phyloP scores from a whole-genome alignment of 2,329 filamentous ascomycete genomes.

The Xylariaceae sp. region DNA sequence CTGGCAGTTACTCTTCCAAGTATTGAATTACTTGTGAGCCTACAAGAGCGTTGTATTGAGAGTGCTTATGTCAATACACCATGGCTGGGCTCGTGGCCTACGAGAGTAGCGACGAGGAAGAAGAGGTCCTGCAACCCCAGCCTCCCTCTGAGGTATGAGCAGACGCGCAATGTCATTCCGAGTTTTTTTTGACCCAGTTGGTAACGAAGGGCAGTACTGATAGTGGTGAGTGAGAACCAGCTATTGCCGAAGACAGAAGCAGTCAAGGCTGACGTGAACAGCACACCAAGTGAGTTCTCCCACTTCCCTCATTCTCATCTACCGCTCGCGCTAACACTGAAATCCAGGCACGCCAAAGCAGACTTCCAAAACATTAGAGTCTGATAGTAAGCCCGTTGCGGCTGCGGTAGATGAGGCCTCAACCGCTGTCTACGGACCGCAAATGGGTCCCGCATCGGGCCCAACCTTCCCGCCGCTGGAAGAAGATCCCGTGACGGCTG shows the following conservation, averaged over 20 bases:
- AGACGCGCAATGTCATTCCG: slow-evolving; percentile 16
- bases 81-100: slow-evolving; percentile 31
- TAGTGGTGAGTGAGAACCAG: slow-evolving; percentile 32
- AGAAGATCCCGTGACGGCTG: slow-evolving; percentile 27
- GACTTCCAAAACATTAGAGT: slow-evolving; percentile 1
- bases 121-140: slow-evolving; percentile 24
- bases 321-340: slow-evolving; percentile 5
- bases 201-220: slow-evolving; percentile 31
- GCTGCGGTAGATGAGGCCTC: slow-evolving; percentile 16
- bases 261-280: slow-evolving; percentile 15
- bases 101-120: slow-evolving; percentile 33
- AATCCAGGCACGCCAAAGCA: slow-evolving; percentile 14
- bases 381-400: neutral
- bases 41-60: neutral
- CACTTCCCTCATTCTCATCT: neutral
- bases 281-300: slow-evolving; percentile 23
- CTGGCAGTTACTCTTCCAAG: no score
- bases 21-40: no score
- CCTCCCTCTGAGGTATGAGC: slow-evolving; percentile 29
- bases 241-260: slow-evolving; percentile 25
- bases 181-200: slow-evolving; percentile 5
- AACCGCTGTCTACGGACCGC: slow-evolving; percentile 28
- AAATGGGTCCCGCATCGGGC: slow-evolving; percentile 26
- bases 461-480: slow-evolving; percentile 31
- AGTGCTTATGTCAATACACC: neutral